Evolutionary conservation across 768 basidiomycete species (phyloP).

Genomic region (Pleurotus tuoliensis): DNA sequence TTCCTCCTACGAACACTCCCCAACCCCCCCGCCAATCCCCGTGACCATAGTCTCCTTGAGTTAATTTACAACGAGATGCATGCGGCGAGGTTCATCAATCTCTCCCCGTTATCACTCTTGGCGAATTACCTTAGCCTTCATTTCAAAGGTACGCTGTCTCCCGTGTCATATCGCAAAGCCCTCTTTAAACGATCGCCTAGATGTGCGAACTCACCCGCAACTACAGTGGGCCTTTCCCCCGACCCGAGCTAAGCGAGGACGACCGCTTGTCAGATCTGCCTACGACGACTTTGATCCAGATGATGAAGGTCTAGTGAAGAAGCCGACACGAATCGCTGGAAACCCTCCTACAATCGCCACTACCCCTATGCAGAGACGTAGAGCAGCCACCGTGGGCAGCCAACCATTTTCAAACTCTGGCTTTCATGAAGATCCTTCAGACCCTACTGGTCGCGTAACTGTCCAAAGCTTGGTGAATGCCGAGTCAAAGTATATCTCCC

Average conservation of each 20-base stretch:
- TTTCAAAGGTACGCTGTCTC: conserved; percentile 49
- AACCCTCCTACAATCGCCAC: not conserved
- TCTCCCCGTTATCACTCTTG: conserved; percentile 58
- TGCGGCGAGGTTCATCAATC: conserved; percentile 63
- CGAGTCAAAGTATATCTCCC: conserved; percentile 38
- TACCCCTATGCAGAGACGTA: conserved; percentile 14
- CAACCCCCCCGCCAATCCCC: conserved; percentile 49
- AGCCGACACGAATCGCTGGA: not conserved
- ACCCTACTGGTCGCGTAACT: not conserved
- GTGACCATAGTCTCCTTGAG: conserved; percentile 64
- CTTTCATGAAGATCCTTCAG: not conserved
- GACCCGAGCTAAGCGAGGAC: conserved; percentile 18
- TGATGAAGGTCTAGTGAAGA: conserved; percentile 10
- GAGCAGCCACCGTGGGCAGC: conserved; percentile 1
- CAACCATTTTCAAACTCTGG: not conserved
- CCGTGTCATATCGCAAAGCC: conserved; percentile 1
- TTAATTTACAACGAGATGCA: conserved; percentile 68
- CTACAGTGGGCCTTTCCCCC: conserved; percentile 57
- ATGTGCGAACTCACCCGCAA: conserved; percentile 65
- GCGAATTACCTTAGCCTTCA: conserved; percentile 52
- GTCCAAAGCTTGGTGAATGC: not conserved
- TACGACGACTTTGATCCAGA: conserved; percentile 1
- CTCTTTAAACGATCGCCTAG: conserved; percentile 26
- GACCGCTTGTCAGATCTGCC: not conserved
- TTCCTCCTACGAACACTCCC: conserved; percentile 32